These are phyloP conservation scores for Dendryphion nanum DNA, from an alignment of 2,329 filamentous ascomycete species.

Conservation along the genomic window DNA sequence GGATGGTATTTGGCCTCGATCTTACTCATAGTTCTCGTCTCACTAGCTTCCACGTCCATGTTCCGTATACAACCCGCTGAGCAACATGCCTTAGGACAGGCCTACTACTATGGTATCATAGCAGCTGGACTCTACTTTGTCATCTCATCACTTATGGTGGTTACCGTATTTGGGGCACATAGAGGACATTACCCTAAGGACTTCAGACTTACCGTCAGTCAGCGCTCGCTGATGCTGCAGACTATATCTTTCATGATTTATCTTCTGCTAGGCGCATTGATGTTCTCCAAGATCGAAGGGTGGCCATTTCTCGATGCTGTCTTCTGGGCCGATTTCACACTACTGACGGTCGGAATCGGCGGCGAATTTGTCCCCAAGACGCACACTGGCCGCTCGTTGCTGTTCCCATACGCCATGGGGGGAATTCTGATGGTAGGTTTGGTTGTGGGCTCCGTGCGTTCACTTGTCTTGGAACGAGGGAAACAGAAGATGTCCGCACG, in stretches of 20 bases:
- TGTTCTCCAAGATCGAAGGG: constrained; percentile 50
- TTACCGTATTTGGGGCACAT: constrained; percentile 57
- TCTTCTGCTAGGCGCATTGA: constrained; percentile 47
- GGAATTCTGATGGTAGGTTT: constrained; percentile 57
- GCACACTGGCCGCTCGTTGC: constrained; percentile 48
- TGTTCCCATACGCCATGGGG: constrained; percentile 56
- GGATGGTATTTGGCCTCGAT: constrained; percentile 57
- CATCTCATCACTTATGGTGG: constrained; percentile 53
- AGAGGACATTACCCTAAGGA: constrained; percentile 55
- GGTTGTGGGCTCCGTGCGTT: constrained; percentile 54
- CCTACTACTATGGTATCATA: constrained; percentile 61
- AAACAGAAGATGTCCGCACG: constrained; percentile 52
- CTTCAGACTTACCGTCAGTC: constrained; percentile 56
- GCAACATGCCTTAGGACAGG: constrained; percentile 52
- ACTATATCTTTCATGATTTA: constrained; percentile 52
- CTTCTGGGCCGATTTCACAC: constrained; percentile 57
- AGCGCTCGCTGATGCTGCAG: constrained; percentile 56
- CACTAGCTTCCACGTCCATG: constrained; percentile 44
- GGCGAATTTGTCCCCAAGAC: constrained; percentile 51
- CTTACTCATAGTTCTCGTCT: constrained; percentile 54
- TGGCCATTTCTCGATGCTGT: constrained; percentile 56
- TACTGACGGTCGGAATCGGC: constrained; percentile 57
- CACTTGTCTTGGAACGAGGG: constrained; percentile 50
- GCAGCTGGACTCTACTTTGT: constrained; percentile 58
- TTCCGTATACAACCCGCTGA: constrained; percentile 44